Base-by-base conservation (phyloP, 768 basidiomycete genomes). In the Trametes cingulata region DNA sequence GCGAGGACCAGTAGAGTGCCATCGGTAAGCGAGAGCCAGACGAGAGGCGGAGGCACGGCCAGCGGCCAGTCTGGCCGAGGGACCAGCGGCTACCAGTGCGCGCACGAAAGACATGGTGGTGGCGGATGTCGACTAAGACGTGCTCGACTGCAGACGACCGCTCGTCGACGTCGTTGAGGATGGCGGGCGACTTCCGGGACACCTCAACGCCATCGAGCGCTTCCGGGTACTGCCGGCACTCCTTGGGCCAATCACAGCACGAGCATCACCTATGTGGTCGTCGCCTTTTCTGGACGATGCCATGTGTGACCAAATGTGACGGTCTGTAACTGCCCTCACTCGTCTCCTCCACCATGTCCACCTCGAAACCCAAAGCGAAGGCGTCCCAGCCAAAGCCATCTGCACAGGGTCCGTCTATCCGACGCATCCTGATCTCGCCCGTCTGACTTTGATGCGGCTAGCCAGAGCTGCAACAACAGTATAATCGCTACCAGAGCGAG, bases 381-480 rank as follows among this genome's bases (percentile, higher is more conserved):
- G 73, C 75, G 1, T 75, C 81, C 25, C 74, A 77, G 37, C 39
- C 77, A 49, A 89, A 87, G 71, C 72, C 75, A 46, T 82, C 87
- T 46, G 84, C 87, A 66, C 90, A 92, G 79, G 92, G 91, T 92
- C 73, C 70, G 80, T 75, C 40, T 48, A n/a, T n/a, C 20, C 39
- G 36, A 27, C 22, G 9, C 33, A 7, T 35, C 13, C 8, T 1
- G 1, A 6, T 2, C 2, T n/a, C 24, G 6, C 17, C 37, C 10
- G 42, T 35, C 46, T 47, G 29, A 49, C 45, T 17, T 33, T 15
- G n/a, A 22, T 46, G 62, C 37, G 39, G 63, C 65, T 64, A 84
- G 83, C 79, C 79, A 93, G 93, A 95, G 74, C 84, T 94, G 58
- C 90, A 93, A 74, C 85, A 87, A 75, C 88, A 79, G 42, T 96